These are phyloP conservation scores for Xylaria sp. DNA, from an alignment of 2,329 filamentous ascomycete genomes.

Conservation along the genomic window DNA sequence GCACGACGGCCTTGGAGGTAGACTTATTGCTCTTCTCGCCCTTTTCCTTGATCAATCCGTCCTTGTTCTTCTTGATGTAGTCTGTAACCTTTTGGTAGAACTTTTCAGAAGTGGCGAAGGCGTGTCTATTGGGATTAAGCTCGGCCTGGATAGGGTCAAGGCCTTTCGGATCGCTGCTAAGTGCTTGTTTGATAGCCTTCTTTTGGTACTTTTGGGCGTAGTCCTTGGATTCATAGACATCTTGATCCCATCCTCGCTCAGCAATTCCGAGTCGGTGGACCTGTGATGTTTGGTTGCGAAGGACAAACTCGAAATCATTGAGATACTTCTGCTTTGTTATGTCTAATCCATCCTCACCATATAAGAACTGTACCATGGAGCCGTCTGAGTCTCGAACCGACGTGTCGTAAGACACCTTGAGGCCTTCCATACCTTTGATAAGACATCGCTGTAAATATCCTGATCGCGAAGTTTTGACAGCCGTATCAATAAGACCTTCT, in stretches of 20 bases:
- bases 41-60: conserved; percentile 61
- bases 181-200: conserved; percentile 75
- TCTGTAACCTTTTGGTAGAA: conserved; percentile 75
- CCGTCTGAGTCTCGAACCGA: conserved; percentile 95
- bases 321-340: conserved; percentile 94
- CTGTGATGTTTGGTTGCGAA: conserved; percentile 83
- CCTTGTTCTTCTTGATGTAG: conserved; percentile 79
- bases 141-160: conserved; percentile 77
- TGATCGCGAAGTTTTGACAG: conserved; percentile 96
- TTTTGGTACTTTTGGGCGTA: conserved; percentile 80
- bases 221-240: conserved; percentile 57
- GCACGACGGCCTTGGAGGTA: conserved; percentile 36
- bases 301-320: conserved; percentile 85
- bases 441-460: conserved; percentile 96
- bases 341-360: conserved; percentile 94
- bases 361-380: conserved; percentile 90
- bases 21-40: conserved; percentile 45
- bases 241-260: conserved; percentile 48
- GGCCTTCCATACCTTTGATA: conserved; percentile 97
- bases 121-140: conserved; percentile 76
- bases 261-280: conserved; percentile 76
- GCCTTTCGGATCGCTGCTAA: conserved; percentile 58
- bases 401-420: conserved; percentile 90
- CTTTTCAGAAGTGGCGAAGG: conserved; percentile 87
- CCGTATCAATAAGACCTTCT: conserved; percentile 98